Conservation (phyloP, 768 basidiomycete species). For the Collybiopsis luxurians region DNA sequence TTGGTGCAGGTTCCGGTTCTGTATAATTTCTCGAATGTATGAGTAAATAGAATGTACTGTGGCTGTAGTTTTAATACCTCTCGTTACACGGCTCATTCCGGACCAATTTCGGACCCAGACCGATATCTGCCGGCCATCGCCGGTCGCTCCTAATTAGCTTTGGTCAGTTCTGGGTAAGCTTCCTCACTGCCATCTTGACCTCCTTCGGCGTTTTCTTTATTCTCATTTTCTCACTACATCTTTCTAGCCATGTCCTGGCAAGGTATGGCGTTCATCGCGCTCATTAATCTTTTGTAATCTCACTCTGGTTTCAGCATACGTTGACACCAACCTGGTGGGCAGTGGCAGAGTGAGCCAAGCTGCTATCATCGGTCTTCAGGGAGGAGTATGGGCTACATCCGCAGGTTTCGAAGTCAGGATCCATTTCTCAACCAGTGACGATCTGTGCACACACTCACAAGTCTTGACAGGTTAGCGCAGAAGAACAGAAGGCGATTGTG, state of each 20-base stretch:
- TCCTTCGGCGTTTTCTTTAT: constrained; percentile 3
- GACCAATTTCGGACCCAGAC: not conserved
- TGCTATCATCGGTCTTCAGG: constrained; percentile 70
- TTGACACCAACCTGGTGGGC: constrained; percentile 77
- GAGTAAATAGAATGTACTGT: no score
- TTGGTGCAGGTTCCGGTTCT: not conserved
- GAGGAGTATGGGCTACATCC: constrained; percentile 75
- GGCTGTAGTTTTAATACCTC: no score
- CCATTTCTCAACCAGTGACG: not conserved
- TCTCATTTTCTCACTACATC: constrained; percentile 6
- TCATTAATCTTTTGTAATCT: not conserved
- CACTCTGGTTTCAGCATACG: constrained; percentile 58
- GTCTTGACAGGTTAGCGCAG: constrained; percentile 50
- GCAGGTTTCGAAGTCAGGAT: constrained; percentile 55
- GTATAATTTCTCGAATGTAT: not conserved
- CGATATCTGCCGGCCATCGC: constrained; percentile 6
- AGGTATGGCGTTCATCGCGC: constrained; percentile 33
- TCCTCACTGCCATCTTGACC: not conserved
- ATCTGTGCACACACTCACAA: constrained; percentile 3
- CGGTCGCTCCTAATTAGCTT: not conserved
- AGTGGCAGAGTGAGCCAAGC: constrained; percentile 72
- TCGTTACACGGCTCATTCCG: no score
- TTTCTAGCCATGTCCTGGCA: constrained; percentile 74
- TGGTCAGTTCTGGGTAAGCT: no score
- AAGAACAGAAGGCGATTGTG: constrained; percentile 62